Evolutionary conservation across 2,329 filamentous ascomycete genomes (phyloP).

Genomic region (Fusarium stilboides): DNA sequence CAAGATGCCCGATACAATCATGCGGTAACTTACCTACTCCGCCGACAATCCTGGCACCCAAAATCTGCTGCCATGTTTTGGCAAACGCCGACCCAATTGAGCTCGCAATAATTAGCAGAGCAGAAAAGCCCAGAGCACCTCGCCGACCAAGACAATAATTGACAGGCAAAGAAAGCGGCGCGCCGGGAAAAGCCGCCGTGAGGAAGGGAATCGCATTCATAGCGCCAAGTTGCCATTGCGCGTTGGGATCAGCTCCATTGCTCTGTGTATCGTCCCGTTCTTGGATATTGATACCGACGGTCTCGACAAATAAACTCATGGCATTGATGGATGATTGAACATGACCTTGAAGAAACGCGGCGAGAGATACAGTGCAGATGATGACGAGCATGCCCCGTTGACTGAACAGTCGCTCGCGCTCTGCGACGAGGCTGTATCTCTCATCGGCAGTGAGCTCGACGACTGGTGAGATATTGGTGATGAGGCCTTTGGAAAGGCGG

Average conservation of each 20-base stretch:
- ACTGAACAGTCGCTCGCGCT: constrained; percentile 52
- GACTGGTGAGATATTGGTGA: not conserved
- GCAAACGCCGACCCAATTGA: constrained; percentile 56
- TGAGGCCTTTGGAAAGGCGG: constrained; percentile 9
- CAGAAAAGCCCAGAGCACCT: constrained; percentile 57
- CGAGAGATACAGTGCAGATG: constrained; percentile 56
- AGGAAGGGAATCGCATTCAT: constrained; percentile 58
- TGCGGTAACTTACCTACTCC: constrained; percentile 29
- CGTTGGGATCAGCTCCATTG: not conserved
- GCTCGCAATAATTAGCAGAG: constrained; percentile 56
- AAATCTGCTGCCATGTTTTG: constrained; percentile 51
- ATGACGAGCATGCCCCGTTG: constrained; percentile 39
- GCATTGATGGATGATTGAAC: constrained; percentile 61
- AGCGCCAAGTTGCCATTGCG: constrained; percentile 49
- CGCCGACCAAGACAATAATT: constrained; percentile 58
- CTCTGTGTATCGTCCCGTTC: not conserved
- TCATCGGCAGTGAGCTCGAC: constrained; percentile 9
- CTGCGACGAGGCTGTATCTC: constrained; percentile 16
- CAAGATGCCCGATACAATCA: too few relatives aligned
- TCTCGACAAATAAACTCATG: constrained; percentile 52
- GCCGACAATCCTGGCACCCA: constrained; percentile 49
- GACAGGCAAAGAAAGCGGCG: constrained; percentile 55
- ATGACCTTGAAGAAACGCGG: constrained; percentile 61
- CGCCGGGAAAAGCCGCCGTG: constrained; percentile 55
- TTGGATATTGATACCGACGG: constrained; percentile 23